Evolutionary conservation across 176 grass and related monocot species (phyloP).

Genomic region (Neostapfia colusana): DNA sequence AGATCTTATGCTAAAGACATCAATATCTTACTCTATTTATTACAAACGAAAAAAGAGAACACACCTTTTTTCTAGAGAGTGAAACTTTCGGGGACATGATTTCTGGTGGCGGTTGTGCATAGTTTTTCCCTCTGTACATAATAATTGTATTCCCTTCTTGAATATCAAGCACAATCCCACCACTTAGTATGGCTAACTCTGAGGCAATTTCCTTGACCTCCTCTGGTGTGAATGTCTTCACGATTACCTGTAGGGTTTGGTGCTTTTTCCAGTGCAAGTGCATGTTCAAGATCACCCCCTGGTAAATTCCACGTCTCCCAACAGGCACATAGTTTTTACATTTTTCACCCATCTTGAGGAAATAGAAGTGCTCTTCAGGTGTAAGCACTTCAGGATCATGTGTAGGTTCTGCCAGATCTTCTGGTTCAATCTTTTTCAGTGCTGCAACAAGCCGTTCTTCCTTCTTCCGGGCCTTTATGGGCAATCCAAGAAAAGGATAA

Average conservation of each 20-base stretch:
- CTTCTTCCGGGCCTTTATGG: slow-evolving; percentile 64
- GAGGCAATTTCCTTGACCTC: slow-evolving; percentile 85
- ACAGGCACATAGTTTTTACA: slow-evolving; percentile 97
- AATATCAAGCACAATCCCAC: slow-evolving; percentile 87
- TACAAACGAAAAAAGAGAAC: slow-evolving; percentile 14
- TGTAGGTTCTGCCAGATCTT: slow-evolving; percentile 60
- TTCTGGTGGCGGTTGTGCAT: slow-evolving; percentile 83
- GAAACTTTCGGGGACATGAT: slow-evolving; percentile 92
- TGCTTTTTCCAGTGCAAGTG: slow-evolving; percentile 99
- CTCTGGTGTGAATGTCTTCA: slow-evolving; percentile 94
- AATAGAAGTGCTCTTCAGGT: slow-evolving; percentile 93
- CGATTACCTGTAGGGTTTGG: slow-evolving; percentile 85
- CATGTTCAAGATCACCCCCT: slow-evolving; percentile 98
- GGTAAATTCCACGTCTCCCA: slow-evolving; percentile 92
- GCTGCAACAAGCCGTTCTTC: slow-evolving; percentile 71
- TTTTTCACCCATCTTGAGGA: slow-evolving; percentile 93
- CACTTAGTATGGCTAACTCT: slow-evolving; percentile 82
- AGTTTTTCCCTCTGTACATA: slow-evolving; percentile 98
- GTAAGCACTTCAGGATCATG: slow-evolving; percentile 91
- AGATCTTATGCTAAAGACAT: slow-evolving; percentile 13
- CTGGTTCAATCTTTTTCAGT: slow-evolving; percentile 91
- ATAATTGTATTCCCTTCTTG: slow-evolving; percentile 88
- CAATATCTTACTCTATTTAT: slow-evolving; percentile 5
- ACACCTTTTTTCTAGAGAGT: slow-evolving; percentile 84
- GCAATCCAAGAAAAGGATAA: slow-evolving; percentile 12